Base-by-base conservation (phyloP, 1,284 basidiomycete species). In the Vanrija sp. region DNA sequence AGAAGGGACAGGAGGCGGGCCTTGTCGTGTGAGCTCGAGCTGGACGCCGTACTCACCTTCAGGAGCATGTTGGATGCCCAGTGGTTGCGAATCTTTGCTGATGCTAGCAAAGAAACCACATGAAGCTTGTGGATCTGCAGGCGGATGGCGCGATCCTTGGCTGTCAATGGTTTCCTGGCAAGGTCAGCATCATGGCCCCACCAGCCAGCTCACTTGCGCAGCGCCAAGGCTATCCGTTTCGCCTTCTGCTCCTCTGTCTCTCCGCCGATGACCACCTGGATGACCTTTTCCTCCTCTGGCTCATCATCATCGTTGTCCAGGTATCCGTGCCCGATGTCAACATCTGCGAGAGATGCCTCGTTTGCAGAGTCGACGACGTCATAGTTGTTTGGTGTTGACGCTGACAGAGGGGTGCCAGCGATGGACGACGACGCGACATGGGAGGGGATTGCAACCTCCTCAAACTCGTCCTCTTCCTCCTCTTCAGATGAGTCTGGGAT, bases 121-220 rank as follows among this genome's bases (percentile, higher is more conserved):
- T 97, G 93, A 14, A 91, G 78, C 75, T 94, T 93, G 78, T 96
- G 92, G 52, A 84, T 85, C 56, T 87, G 83, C 43, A 93, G 83
- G 21, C 91, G 82, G 12, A 86, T 72, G 19, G 86, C 78, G 12
- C 91, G 83, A 67, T 92, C 88, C 48, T 73, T 72, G 8, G 78
- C 71, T 0, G 76, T 77, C 59, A 76, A 62, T 3, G 74, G 74
- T 60, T 74, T 77, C 45, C 74, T 75, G 50, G 12, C 12, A 19
- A 16, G 8, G 47, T 56, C 46, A 60, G 54, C 42, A 23, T 23
- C 21, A n/a, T 23, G 21, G 21, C 21, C 5, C 21, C 26, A 8
- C 16, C 0, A n/a, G 6, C 10, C 14, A 10, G 7, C 70, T 62
- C 64, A 74, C 69, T 75, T 75, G 40, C 73, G 47, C 60, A 71